These are phyloP conservation scores for Venturia aucupariae DNA, from an alignment of 2,329 filamentous ascomycete genomes.

Conservation along the genomic window DNA sequence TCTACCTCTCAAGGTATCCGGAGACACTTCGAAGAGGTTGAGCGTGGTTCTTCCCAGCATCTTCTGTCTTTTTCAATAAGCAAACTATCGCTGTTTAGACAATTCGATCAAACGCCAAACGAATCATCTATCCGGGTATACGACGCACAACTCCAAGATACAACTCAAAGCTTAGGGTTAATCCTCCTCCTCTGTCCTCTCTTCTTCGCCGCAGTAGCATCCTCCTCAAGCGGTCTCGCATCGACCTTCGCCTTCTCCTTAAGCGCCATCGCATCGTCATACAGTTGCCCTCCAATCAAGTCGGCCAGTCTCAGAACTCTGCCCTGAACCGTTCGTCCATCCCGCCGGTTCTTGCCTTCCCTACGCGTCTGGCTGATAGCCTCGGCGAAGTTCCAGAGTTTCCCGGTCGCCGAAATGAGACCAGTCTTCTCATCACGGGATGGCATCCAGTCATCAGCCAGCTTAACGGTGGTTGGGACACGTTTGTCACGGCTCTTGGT, in stretches of 20 bases:
- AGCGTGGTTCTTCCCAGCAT: neutral
- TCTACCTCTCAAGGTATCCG: neutral
- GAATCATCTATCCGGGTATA: neutral
- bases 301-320: slow-evolving; percentile 74
- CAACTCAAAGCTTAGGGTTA: neutral
- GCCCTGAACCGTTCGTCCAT: slow-evolving; percentile 78
- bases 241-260: slow-evolving; percentile 11
- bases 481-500: slow-evolving; percentile 58
- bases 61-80: neutral
- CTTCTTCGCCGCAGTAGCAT: slow-evolving; percentile 2
- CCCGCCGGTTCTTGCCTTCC: slow-evolving; percentile 93
- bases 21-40: neutral
- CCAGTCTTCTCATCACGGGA: slow-evolving; percentile 53
- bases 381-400: slow-evolving; percentile 86
- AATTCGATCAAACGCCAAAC: neutral
- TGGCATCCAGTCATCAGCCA: slow-evolving; percentile 69
- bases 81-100: neutral
- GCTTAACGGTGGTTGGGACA: slow-evolving; percentile 50
- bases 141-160: neutral
- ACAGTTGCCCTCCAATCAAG: slow-evolving; percentile 60
- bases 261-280: slow-evolving; percentile 35
- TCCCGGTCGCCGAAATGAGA: slow-evolving; percentile 58
- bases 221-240: slow-evolving; percentile 12
- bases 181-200: slow-evolving; percentile 14
- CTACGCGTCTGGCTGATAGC: slow-evolving; percentile 71